Percentiles rank a stretch among this genome's conserved stretches.
These are phyloP conservation scores for Rhizodiscina lignyota DNA, from an alignment of 495 filamentous ascomycete genomes.

Conservation along the genomic window DNA sequence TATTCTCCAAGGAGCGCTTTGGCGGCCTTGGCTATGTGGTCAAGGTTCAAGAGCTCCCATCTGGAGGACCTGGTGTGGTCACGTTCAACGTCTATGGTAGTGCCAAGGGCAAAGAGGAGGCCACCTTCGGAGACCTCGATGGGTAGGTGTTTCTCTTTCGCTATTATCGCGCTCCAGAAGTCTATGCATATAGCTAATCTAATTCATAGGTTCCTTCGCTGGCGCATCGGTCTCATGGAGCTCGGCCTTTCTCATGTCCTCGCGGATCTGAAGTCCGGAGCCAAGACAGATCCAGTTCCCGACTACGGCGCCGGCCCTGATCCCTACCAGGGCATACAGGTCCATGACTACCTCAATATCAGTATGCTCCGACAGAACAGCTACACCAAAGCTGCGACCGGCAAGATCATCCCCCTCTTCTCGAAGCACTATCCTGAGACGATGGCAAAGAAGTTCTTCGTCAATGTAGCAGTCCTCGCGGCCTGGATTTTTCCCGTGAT, in stretches of 20 bases:
- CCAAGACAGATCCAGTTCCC: slow-evolving; percentile 53
- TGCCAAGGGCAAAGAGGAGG: slow-evolving; percentile 46
- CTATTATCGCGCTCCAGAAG: background rate
- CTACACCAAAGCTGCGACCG: slow-evolving; percentile 49
- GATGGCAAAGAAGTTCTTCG: slow-evolving; percentile 77
- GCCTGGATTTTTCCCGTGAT: slow-evolving; percentile 68
- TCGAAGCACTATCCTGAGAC: slow-evolving; percentile 71
- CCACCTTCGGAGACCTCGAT: slow-evolving; percentile 60
- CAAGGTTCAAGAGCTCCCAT: slow-evolving; percentile 15
- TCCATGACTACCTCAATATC: slow-evolving; percentile 78
- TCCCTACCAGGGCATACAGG: slow-evolving; percentile 73
- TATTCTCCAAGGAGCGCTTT: slow-evolving; percentile 36
- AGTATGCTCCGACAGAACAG: slow-evolving; percentile 63
- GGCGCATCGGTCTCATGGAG: slow-evolving; percentile 81
- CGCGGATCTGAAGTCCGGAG: slow-evolving; percentile 44
- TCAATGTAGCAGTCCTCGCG: slow-evolving; percentile 80
- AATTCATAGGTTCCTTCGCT: slow-evolving; percentile 52
- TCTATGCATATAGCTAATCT: slow-evolving; percentile 3
- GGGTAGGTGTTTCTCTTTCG: slow-evolving; percentile 37
- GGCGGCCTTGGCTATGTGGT: slow-evolving; percentile 38
- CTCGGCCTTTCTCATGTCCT: no score
- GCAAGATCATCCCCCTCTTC: slow-evolving; percentile 65
- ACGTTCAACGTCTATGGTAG: slow-evolving; percentile 84
- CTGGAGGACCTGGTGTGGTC: slow-evolving; percentile 25
- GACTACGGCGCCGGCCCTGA: slow-evolving; percentile 45